Conservation (phyloP, 2,329 filamentous ascomycete species). For the Fusarium tricinctum region DNA sequence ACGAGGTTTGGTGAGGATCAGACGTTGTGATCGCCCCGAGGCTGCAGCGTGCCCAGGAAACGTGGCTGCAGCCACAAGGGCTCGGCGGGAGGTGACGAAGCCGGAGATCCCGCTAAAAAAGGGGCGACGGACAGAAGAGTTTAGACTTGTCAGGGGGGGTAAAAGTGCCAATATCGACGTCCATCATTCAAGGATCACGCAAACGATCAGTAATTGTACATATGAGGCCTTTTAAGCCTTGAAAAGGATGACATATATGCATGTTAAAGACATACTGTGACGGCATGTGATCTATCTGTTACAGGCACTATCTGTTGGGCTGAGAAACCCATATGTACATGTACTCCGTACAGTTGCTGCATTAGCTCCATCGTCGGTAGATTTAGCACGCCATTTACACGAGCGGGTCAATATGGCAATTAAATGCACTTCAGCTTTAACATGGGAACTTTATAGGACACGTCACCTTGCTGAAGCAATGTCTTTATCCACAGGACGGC, state of each 20-base stretch:
- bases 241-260: not conserved
- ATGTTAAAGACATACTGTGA: not conserved
- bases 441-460: constrained; percentile 7
- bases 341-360: not conserved
- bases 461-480: constrained; percentile 2
- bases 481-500: not conserved
- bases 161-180: constrained; percentile 30
- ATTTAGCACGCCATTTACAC: constrained; percentile 6
- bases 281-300: not conserved
- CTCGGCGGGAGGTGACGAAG: constrained; percentile 33
- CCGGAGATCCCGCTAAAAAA: constrained; percentile 43
- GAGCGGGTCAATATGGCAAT: not conserved
- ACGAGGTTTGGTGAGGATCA: constrained; percentile 14
- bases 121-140: constrained; percentile 26
- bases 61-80: constrained; percentile 34
- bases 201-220: not conserved
- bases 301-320: not conserved
- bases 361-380: constrained; percentile 5
- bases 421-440: not conserved
- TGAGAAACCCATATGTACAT: not conserved
- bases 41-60: constrained; percentile 25
- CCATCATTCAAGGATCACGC: not conserved
- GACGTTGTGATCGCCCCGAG: constrained; percentile 29
- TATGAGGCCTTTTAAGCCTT: not conserved
- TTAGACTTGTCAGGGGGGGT: constrained; percentile 27